Evolutionary conservation across 2,329 filamentous ascomycete genomes (phyloP), one percentile per base, ranked within the genome.

Genomic region (Ceratocystis lukuohia): DNA sequence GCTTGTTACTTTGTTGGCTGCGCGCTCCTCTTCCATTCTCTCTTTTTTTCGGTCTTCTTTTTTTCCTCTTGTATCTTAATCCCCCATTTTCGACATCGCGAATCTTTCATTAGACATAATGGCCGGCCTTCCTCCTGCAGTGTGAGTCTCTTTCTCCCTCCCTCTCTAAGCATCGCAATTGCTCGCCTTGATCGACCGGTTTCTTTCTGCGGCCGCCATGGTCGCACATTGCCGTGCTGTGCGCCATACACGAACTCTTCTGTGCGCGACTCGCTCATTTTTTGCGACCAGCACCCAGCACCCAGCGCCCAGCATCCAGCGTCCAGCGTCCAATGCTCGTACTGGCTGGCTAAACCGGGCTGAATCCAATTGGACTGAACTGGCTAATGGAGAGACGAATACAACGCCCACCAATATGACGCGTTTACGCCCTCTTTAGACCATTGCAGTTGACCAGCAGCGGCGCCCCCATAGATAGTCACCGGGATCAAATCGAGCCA

Each of bases 41-140:
- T 37, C n/a, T 17, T 64, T 64, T 15, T 22, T 59, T n/a, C 2
- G 28, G 44, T 46, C 15, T 61, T 15, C 46, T n/a, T 22, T 22
- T 37, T 41, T 59, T 30, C 25, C 25, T 41, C 22, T 56, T 59
- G 17, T 61, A 17, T 62, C 61, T 53, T 28, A 53, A 53, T 53
- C 48, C 48, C 25, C 25, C 48, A 53, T 53, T 53, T 41, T 53
- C 48, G 48, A 28, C 33, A 28, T 61, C 17, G 44, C 53, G 30
- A 59, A 62, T 8, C 41, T 37, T n/a, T 37, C 57, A 41, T 20
- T 62, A 30, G 20, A 44, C 50, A 68, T 68, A 69, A 70, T 70
- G 69, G 69, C 69, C 30, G 64, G 64, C 20, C 64, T 70, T 64
- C 69, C 69, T 53, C 69, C 69, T 50, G 69, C 69, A 68, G 69